A percentile compares a stretch with the other conserved stretches of the same genome.
Evolutionary conservation across 768 basidiomycete species (phyloP).

Genomic region (Cubamyces sp.): DNA sequence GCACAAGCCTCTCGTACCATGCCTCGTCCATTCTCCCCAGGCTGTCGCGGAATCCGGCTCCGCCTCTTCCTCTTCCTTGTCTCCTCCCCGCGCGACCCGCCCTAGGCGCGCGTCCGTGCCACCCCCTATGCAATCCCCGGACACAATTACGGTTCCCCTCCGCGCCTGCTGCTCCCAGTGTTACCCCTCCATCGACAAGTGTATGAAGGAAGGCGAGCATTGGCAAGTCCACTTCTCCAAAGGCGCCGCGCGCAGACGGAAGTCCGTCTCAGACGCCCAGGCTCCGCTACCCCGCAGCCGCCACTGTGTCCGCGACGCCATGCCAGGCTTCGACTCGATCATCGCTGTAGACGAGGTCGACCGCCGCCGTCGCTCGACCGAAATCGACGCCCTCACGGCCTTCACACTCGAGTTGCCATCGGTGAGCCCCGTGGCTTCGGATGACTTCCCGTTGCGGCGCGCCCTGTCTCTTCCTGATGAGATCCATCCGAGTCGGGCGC

Average conservation of each 20-base stretch:
- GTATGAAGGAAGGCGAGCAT: slow-evolving; percentile 53
- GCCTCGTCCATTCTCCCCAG: slow-evolving; percentile 53
- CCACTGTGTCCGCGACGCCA: slow-evolving; percentile 28
- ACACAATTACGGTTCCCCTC: slow-evolving; percentile 61
- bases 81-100: slow-evolving; percentile 21
- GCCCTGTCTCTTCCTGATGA: slow-evolving; percentile 20
- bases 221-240: slow-evolving; percentile 70
- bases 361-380: slow-evolving; percentile 49
- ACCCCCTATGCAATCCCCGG: slow-evolving; percentile 28
- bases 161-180: slow-evolving; percentile 75
- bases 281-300: slow-evolving; percentile 20
- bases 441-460: slow-evolving; percentile 16
- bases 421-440: background rate
- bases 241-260: slow-evolving; percentile 63
- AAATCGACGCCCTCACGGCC: slow-evolving; percentile 16
- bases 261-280: slow-evolving; percentile 29
- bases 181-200: slow-evolving; percentile 59
- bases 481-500: slow-evolving; percentile 5
- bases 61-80: slow-evolving; percentile 19
- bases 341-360: slow-evolving; percentile 70
- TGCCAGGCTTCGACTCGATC: slow-evolving; percentile 33
- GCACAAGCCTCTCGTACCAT: slow-evolving; percentile 45
- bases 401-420: slow-evolving; percentile 4
- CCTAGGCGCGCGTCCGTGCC: slow-evolving; percentile 23
- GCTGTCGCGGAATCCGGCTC: slow-evolving; percentile 6